Conservation (phyloP, 345 rosid genomes). For the Linum tenue region DNA sequence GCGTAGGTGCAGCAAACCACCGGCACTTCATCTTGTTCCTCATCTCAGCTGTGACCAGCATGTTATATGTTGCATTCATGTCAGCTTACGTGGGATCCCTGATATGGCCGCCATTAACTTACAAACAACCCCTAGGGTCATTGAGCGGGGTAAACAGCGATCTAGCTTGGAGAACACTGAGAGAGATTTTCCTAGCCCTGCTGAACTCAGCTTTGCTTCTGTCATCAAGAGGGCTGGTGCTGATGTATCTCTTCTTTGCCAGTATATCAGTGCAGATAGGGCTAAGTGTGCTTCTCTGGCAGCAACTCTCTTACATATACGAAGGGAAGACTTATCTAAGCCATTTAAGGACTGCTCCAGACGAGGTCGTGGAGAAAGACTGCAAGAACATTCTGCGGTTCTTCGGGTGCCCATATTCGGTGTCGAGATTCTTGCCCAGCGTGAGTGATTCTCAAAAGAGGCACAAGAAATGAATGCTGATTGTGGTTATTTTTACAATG, state of each 20-base stretch:
- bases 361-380: constrained; percentile 38
- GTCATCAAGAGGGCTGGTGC: constrained; percentile 58
- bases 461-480: constrained; percentile 40
- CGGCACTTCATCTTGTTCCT: constrained; percentile 47
- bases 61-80: constrained; percentile 24
- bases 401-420: constrained; percentile 51
- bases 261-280: constrained; percentile 68
- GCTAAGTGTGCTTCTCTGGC: constrained; percentile 67
- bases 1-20: constrained; percentile 88
- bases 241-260: constrained; percentile 62
- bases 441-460: constrained; percentile 40
- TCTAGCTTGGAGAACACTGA: constrained; percentile 30
- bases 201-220: constrained; percentile 41
- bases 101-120: constrained; percentile 41
- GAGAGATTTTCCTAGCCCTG: constrained; percentile 40
- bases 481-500: no score
- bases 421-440: constrained; percentile 43
- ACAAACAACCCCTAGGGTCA: constrained; percentile 7
- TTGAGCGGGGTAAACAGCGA: constrained; percentile 13
- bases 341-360: constrained; percentile 51
- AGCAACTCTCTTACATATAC: constrained; percentile 69
- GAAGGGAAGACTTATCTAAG: constrained; percentile 68
- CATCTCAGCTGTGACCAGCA: constrained; percentile 49
- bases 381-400: constrained; percentile 60
- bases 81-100: constrained; percentile 36